Conservation (phyloP, 2,329 filamentous ascomycete species). For the Lojkania enalia region DNA sequence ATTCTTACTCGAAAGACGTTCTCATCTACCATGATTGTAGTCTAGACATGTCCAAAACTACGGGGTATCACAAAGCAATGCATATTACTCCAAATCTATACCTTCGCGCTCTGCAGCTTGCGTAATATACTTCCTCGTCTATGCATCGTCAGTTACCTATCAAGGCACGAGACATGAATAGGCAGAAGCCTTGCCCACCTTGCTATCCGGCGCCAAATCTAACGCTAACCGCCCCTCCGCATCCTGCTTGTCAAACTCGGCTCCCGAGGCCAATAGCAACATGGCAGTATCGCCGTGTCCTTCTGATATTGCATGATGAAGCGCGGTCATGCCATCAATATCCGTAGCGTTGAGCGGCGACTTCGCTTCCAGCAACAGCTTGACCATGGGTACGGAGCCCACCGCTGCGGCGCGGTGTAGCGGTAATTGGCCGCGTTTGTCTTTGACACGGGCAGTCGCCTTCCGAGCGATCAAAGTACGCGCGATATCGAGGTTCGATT, state of each 20-base stretch:
- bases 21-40: conserved; percentile 7
- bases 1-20: neutral
- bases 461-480: conserved; percentile 74
- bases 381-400: conserved; percentile 85
- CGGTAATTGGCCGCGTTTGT: conserved; percentile 85
- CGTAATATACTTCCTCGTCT: conserved; percentile 77
- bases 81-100: conserved; percentile 60
- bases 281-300: conserved; percentile 80
- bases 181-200: conserved; percentile 57
- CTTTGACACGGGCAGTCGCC: conserved; percentile 78
- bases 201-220: conserved; percentile 82
- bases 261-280: conserved; percentile 79
- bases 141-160: conserved; percentile 8
- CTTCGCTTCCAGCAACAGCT: conserved; percentile 71
- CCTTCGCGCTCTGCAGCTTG: conserved; percentile 82
- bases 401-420: conserved; percentile 90
- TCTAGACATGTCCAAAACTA: conserved; percentile 1
- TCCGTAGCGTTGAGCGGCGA: conserved; percentile 87
- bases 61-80: neutral
- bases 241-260: conserved; percentile 78
- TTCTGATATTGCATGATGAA: conserved; percentile 84
- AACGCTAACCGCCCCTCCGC: conserved; percentile 71
- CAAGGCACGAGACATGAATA: conserved; percentile 11
- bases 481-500: conserved; percentile 81
- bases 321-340: conserved; percentile 77